Evolutionary conservation across 352 stramenopile genomes (phyloP), one percentile per base, ranked within the genome.

Genomic region (Albugo laibachii): DNA sequence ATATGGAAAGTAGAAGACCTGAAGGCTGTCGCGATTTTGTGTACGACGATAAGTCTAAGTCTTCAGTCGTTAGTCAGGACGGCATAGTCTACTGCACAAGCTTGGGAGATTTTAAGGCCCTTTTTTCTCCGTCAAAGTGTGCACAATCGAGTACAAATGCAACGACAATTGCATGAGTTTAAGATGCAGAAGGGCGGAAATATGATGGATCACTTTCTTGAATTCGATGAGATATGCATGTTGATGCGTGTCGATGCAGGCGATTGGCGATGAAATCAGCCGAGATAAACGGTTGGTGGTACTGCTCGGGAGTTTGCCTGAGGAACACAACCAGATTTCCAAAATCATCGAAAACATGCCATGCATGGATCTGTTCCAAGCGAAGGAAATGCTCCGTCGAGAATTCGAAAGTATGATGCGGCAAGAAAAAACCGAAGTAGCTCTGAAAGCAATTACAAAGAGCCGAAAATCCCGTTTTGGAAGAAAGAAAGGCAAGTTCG

Each of bases 61-160:
- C 57, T 54, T 42, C 38, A 52, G 14, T 27, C 24, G 38, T 49
- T 61, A 48, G 34, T 61, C 11, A 43, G 36, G 11, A 45, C 56
- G 12, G 27, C 37, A 5, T 35, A 4, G 10, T 47, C 40, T 2
- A 44, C 36, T 0, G 4, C 13, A 19, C 41, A 59, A 4, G 53
- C 53, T 6, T 57, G 56, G 52, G 39, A 57, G 15, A 53, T 48
- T 12, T 47, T 56, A 5, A 42, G 34, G 1, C 18, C 0, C 1
- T 59, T 63, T 24, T 63, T 63, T 35, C 46, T 59, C 15, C 56
- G 57, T 41, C 43, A 49, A 11, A 53, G 35, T 14, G 41, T 56
- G 14, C 40, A 56, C 44, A 53, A 60, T n/a, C 54, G 49, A 31
- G 54, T 60, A 5, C 56, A 62, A 40, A 38, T 62, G 19, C 36